Percentiles rank a stretch among this genome's conserved stretches.
Conservation (phyloP, 495 filamentous ascomycete species). For the Cryomyces minteri region DNA sequence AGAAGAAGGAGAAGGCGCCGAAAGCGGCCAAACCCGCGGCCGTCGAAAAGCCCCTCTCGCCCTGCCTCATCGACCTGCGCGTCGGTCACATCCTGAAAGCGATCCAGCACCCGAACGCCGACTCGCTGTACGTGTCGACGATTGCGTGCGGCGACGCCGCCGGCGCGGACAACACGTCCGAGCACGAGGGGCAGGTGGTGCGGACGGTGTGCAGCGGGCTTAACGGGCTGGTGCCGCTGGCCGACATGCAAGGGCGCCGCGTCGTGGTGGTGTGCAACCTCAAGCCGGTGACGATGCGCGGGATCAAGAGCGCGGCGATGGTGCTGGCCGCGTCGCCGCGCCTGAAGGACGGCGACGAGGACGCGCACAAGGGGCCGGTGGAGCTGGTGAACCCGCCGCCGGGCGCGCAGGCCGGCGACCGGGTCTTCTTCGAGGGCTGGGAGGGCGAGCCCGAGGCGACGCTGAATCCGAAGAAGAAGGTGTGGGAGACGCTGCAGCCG, state of each 20-base stretch:
- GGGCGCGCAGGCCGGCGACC: constrained; percentile 63
- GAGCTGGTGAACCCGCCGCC: constrained; percentile 78
- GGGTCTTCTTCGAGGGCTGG: constrained; percentile 89
- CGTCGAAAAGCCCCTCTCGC: constrained; percentile 52
- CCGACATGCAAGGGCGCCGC: constrained; percentile 91
- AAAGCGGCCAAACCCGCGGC: constrained; percentile 43
- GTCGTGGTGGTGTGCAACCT: constrained; percentile 91
- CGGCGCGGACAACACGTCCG: constrained; percentile 70
- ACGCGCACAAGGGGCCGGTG: constrained; percentile 75
- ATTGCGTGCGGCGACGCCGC: constrained; percentile 84
- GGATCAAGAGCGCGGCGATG: constrained; percentile 91
- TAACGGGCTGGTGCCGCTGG: constrained; percentile 79
- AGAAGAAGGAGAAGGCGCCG: constrained; percentile 54
- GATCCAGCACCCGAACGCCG: constrained; percentile 86
- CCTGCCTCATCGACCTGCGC: constrained; percentile 77
- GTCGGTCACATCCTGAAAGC: constrained; percentile 95
- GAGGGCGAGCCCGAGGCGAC: constrained; percentile 76
- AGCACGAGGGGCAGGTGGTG: constrained; percentile 72
- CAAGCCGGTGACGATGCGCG: constrained; percentile 97
- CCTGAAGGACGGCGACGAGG: constrained; percentile 54
- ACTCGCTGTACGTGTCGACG: constrained; percentile 90
- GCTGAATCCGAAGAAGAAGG: constrained; percentile 97
- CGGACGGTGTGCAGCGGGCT: constrained; percentile 93
- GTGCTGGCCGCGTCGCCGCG: constrained; percentile 84
- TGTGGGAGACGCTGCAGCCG: constrained; percentile 90